Evolutionary conservation across 306 rosid genomes (phyloP), one percentile per base, ranked within the genome.

Genomic region (Dryas drummondii): DNA sequence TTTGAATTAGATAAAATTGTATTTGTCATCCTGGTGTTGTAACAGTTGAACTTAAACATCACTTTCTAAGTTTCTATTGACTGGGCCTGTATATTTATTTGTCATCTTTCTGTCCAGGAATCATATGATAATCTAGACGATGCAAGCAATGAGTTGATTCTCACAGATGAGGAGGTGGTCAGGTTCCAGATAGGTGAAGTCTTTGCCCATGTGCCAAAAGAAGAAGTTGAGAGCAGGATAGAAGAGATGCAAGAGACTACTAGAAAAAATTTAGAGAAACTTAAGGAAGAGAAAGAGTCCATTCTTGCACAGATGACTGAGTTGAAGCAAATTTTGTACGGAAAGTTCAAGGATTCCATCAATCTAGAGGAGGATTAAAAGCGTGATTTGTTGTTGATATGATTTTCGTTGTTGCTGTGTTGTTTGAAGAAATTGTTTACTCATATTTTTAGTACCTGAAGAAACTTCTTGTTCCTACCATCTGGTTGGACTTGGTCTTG

Each of bases 141-240:
- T 81, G 97, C 98, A 0, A 73, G 94, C 88, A 86, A 86, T 42
- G 98, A 94, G 84, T 77, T 94, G 91, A 88, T 94, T 86, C 96
- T 94, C 72, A 84, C 91, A 15, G 98, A 94, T 41, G 98, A 94
- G 78, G 98, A 94, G 46, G 83, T 86, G 45, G 88, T 91, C 76
- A 86, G 97, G 27, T 92, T 90, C 86, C 97, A 94, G 80, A 85
- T 91, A 37, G 97, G 98, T 61, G 97, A 91, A 82, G 91, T 94
- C 52, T 94, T 91, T 78, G 97, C 91, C 45, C 98, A 94, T 79
- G 94, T 94, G 61, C 86, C 96, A 2, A 90, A 73, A 82, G 97
- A 94, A 57, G 96, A 90, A 73, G 98, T 91, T 62, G 97, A 94
- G 85, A 80, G 10, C 86, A 90, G 85, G 82, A 88, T 94, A 74